A percentile compares a stretch with the other conserved stretches of the same genome.
These are phyloP conservation scores for Cucumis melo DNA, from an alignment of 306 rosid genomes.

Conservation along the genomic window DNA sequence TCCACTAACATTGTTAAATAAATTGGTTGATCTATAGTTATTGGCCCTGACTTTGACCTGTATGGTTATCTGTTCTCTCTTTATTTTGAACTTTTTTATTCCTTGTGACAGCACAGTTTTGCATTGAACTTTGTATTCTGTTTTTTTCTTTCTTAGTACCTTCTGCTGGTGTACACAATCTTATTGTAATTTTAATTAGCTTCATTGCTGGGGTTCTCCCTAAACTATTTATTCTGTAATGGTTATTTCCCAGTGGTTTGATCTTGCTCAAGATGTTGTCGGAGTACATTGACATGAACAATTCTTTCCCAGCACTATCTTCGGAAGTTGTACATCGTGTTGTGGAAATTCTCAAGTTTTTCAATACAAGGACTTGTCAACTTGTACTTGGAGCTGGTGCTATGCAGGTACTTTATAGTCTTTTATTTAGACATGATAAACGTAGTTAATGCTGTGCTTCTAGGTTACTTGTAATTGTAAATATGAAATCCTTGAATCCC, in stretches of 20 bases:
- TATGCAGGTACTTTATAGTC: conserved; percentile 63
- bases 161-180: not conserved
- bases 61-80: not conserved
- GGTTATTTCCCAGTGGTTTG: conserved; percentile 57
- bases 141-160: not conserved
- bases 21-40: not conserved
- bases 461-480: not conserved
- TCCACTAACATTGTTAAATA: not conserved
- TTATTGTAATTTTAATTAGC: not conserved
- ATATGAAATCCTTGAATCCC: not conserved
- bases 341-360: conserved; percentile 86
- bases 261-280: conserved; percentile 94
- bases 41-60: not conserved
- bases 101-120: not conserved
- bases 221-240: conserved; percentile 10
- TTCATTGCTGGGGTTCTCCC: not conserved
- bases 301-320: conserved; percentile 63
- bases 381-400: conserved; percentile 99
- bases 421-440: not conserved
- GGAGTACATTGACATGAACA: conserved; percentile 85
- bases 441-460: not conserved
- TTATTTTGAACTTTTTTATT: not conserved
- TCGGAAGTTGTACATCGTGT: conserved; percentile 93
- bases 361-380: conserved; percentile 96
- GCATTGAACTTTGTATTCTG: not conserved